Evolutionary conservation across 1,284 basidiomycete species (phyloP).

Genomic region (Ganoderma sinense): DNA sequence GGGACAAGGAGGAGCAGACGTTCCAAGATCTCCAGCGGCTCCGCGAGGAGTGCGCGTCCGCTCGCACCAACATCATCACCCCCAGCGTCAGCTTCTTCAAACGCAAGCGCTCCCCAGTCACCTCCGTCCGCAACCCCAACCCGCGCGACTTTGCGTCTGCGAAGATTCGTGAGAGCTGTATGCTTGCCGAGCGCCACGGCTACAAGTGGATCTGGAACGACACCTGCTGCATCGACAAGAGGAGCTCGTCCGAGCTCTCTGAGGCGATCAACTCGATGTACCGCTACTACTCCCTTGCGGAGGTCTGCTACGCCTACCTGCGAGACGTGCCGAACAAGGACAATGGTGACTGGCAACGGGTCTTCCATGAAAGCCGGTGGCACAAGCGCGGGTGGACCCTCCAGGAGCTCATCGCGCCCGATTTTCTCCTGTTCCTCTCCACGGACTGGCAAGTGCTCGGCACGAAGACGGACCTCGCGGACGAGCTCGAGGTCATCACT

Average conservation of each 20-base stretch:
- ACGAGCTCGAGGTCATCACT: slow-evolving; percentile 8
- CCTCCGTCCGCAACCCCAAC: neutral
- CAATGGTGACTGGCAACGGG: neutral
- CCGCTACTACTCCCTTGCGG: slow-evolving; percentile 8
- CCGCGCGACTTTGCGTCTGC: slow-evolving; percentile 1
- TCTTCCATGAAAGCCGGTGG: slow-evolving; percentile 16
- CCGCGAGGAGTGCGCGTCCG: slow-evolving; percentile 4
- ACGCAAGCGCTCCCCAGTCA: slow-evolving; percentile 2
- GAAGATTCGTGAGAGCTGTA: slow-evolving; percentile 11
- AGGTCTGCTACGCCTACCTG: slow-evolving; percentile 14
- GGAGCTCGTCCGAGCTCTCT: slow-evolving; percentile 16
- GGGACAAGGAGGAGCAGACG: slow-evolving; percentile 9
- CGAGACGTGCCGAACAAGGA: slow-evolving; percentile 10
- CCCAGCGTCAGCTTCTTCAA: slow-evolving; percentile 2
- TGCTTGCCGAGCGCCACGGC: slow-evolving; percentile 7
- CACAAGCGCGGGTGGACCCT: slow-evolving; percentile 20
- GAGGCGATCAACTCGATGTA: slow-evolving; percentile 24
- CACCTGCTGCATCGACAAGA: slow-evolving; percentile 20
- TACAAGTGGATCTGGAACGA: slow-evolving; percentile 17
- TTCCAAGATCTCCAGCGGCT: slow-evolving; percentile 8
- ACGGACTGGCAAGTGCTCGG: slow-evolving; percentile 16
- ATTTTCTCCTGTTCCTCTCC: slow-evolving; percentile 18
- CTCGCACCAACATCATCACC: neutral
- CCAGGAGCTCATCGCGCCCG: slow-evolving; percentile 22
- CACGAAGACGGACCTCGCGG: slow-evolving; percentile 13